Percentiles rank a stretch among this genome's conserved stretches.
Evolutionary conservation across 1,139 yeast species (phyloP).

Genomic region (Arxiozyma heterogenica): DNA sequence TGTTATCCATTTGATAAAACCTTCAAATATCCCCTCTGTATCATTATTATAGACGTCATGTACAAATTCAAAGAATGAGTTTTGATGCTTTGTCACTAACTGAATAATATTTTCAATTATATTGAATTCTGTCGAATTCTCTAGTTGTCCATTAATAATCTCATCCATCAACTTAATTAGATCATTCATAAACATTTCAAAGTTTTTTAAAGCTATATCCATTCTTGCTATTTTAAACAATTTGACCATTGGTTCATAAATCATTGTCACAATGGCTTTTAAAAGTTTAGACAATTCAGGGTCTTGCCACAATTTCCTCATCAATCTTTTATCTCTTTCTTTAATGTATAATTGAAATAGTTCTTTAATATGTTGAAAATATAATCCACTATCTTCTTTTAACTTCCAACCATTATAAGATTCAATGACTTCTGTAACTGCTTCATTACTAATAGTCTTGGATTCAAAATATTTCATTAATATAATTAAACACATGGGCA

Average conservation of each 20-base stretch:
- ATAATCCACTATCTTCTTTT: slow-evolving; percentile 20
- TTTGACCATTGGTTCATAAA: slow-evolving; percentile 75
- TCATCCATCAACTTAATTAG: slow-evolving; percentile 44
- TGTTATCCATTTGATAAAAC: slow-evolving; percentile 64
- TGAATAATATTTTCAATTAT: slow-evolving; percentile 59
- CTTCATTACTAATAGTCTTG: slow-evolving; percentile 16
- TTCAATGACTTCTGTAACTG: slow-evolving; percentile 23
- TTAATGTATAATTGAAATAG: slow-evolving; percentile 58
- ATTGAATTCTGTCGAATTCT: slow-evolving; percentile 36
- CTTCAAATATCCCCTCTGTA: slow-evolving; percentile 58
- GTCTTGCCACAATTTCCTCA: slow-evolving; percentile 77
- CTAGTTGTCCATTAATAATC: slow-evolving; percentile 34
- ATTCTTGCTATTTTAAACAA: slow-evolving; percentile 70
- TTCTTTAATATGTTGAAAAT: slow-evolving; percentile 46
- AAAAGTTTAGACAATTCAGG: slow-evolving; percentile 65
- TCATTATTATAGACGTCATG: slow-evolving; percentile 72
- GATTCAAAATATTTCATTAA: slow-evolving; percentile 21
- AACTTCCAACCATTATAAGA: slow-evolving; percentile 34
- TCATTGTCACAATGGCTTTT: slow-evolving; percentile 63
- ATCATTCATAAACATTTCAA: slow-evolving; percentile 67
- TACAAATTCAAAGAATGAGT: slow-evolving; percentile 60
- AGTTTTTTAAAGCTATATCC: slow-evolving; percentile 63
- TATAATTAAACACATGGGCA: slow-evolving; percentile 32
- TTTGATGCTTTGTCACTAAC: slow-evolving; percentile 61
- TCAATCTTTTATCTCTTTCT: slow-evolving; percentile 61